A percentile compares a stretch with the other conserved stretches of the same genome.
Evolutionary conservation across 129 eudicot genomes (phyloP).

Genomic region (Pittosporum tobira): DNA sequence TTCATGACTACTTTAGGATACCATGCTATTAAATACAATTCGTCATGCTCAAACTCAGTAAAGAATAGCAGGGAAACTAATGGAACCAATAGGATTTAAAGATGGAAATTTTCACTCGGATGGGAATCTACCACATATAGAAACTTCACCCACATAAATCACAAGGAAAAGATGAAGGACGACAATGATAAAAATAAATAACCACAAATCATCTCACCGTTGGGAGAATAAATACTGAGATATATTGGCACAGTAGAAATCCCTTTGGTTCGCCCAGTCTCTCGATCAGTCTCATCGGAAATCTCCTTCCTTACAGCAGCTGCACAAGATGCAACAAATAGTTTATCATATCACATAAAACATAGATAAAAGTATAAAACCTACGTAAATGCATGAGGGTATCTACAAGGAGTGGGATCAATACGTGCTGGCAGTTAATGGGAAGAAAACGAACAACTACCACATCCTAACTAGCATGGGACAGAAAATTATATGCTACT

Average conservation of each 20-base stretch:
- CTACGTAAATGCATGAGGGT: neutral
- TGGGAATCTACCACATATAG: neutral
- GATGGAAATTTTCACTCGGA: no score
- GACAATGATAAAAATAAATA: conserved; percentile 8
- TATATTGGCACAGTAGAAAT: conserved; percentile 87
- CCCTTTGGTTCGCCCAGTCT: conserved; percentile 75
- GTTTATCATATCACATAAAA: neutral
- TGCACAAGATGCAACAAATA: conserved; percentile 21
- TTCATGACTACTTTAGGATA: neutral
- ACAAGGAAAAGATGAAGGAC: neutral
- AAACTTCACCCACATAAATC: neutral
- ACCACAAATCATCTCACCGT: conserved; percentile 42
- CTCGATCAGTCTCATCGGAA: conserved; percentile 94
- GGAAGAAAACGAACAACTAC: neutral
- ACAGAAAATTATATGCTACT: neutral
- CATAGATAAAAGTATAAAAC: neutral
- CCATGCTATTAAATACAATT: neutral
- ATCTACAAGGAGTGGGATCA: neutral
- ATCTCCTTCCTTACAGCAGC: conserved; percentile 96
- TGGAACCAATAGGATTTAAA: no score
- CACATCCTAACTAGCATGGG: neutral
- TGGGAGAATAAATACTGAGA: conserved; percentile 93
- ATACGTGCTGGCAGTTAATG: neutral
- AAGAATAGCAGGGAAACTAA: neutral
- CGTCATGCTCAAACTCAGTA: neutral